Conservation (phyloP, 371 early-diverging fungal genomes). For the Mucor racemosus region DNA sequence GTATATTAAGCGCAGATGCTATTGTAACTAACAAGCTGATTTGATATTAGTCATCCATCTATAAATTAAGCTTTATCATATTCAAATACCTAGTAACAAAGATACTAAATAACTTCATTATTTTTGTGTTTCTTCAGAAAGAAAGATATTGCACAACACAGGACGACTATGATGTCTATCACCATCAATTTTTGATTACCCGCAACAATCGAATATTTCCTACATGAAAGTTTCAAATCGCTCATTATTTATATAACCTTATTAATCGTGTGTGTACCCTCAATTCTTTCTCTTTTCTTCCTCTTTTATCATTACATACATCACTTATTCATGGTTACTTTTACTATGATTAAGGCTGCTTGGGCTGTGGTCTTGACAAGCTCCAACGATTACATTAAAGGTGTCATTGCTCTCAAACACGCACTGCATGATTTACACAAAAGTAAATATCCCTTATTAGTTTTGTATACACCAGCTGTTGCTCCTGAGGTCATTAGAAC, state of each 20-base stretch:
- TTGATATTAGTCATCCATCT: neutral
- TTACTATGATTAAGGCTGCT: slow-evolving; percentile 37
- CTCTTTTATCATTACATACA: neutral
- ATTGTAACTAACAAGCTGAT: slow-evolving; percentile 18
- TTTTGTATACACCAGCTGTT: slow-evolving; percentile 69
- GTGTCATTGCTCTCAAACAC: slow-evolving; percentile 77
- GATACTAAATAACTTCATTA: slow-evolving; percentile 19
- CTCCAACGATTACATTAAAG: slow-evolving; percentile 74
- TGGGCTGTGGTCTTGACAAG: slow-evolving; percentile 75
- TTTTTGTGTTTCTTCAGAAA: neutral
- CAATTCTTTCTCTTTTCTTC: neutral
- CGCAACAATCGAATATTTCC: neutral
- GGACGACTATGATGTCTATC: slow-evolving; percentile 8
- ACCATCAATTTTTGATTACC: neutral
- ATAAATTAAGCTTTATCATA: too few relatives aligned
- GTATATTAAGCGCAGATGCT: slow-evolving; percentile 19
- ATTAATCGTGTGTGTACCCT: neutral
- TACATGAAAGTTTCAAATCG: neutral
- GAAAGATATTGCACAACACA: slow-evolving; percentile 14
- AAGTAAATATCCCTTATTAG: slow-evolving; percentile 70
- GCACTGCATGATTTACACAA: slow-evolving; percentile 67
- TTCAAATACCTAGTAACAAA: slow-evolving; percentile 16
- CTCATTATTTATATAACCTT: neutral
- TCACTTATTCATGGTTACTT: slow-evolving; percentile 10
- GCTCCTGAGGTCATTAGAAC: slow-evolving; percentile 39